A percentile compares a stretch with the other conserved stretches of the same genome.
These are phyloP conservation scores for Pythium plurisporium DNA, from an alignment of 352 stramenopile genomes.

Conservation along the genomic window DNA sequence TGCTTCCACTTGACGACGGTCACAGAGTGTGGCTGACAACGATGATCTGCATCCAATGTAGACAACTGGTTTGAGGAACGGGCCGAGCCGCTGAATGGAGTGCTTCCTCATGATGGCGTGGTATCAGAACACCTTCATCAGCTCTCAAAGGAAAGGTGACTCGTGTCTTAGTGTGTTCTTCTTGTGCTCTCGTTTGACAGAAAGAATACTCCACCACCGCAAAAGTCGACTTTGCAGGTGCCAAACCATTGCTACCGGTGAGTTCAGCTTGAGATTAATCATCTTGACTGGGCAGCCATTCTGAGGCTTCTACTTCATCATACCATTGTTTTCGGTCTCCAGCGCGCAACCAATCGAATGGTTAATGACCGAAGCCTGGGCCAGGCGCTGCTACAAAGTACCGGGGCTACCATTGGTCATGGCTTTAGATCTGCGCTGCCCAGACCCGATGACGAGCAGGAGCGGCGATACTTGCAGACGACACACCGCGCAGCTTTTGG, in stretches of 20 bases:
- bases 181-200: slow-evolving; percentile 27
- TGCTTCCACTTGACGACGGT: neutral
- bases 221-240: slow-evolving; percentile 42
- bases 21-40: neutral
- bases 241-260: slow-evolving; percentile 32
- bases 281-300: too few relatives aligned
- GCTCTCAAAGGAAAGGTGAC: too few relatives aligned
- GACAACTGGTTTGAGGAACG: slow-evolving; percentile 87
- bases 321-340: neutral
- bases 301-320: neutral
- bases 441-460: slow-evolving; percentile 42
- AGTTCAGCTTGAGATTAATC: neutral
- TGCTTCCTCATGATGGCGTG: slow-evolving; percentile 55
- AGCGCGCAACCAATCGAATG: slow-evolving; percentile 47
- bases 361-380: slow-evolving; percentile 58
- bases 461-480: slow-evolving; percentile 52
- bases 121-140: slow-evolving; percentile 17
- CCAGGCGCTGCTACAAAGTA: slow-evolving; percentile 47
- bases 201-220: slow-evolving; percentile 65
- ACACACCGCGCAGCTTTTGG: slow-evolving; percentile 56
- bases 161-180: neutral
- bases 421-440: slow-evolving; percentile 57
- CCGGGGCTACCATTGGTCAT: slow-evolving; percentile 26
- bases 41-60: slow-evolving; percentile 7
- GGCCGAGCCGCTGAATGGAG: slow-evolving; percentile 45